Percentiles rank a stretch among this genome's conserved stretches.
Conservation (phyloP, 1,284 basidiomycete species). For the Apiotrichum porosum region DNA sequence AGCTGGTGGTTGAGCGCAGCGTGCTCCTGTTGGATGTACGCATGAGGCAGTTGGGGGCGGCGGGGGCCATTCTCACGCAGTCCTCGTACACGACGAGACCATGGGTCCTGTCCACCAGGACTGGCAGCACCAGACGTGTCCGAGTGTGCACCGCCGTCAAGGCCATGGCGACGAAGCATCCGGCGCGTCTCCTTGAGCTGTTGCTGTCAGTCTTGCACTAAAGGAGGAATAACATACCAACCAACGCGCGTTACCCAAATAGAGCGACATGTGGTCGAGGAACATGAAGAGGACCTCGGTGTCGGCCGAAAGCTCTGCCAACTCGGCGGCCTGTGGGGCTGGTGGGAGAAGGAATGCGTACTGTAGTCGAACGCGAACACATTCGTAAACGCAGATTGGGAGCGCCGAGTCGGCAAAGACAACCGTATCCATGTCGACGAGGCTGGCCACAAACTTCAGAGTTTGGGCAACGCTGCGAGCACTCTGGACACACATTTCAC, state of each 20-base stretch:
- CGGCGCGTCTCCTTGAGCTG: conserved; percentile 17
- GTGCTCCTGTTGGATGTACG: background rate
- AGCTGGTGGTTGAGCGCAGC: background rate
- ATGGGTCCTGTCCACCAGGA: conserved; percentile 10
- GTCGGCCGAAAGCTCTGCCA: conserved; percentile 12
- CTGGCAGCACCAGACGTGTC: conserved; percentile 11
- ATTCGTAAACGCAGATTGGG: conserved; percentile 21
- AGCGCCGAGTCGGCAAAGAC: conserved; percentile 16
- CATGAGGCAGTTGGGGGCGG: conserved; percentile 2
- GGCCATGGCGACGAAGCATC: conserved; percentile 17
- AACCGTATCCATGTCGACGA: conserved; percentile 15
- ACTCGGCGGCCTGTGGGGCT: conserved; percentile 8
- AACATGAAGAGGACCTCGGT: conserved; percentile 8
- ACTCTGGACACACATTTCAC: conserved; percentile 10
- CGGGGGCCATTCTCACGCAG: conserved; percentile 5
- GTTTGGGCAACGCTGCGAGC: conserved; percentile 12
- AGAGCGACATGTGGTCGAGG: conserved; percentile 4
- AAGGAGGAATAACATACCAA: conserved; percentile 3
- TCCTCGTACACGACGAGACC: conserved; percentile 9
- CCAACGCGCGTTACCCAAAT: conserved; percentile 7
- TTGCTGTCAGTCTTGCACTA: background rate
- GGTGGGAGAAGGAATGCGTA: conserved; percentile 14
- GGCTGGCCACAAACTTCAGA: conserved; percentile 6
- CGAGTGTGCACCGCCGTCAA: conserved; percentile 7
- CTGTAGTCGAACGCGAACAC: conserved; percentile 15